These are phyloP conservation scores for Zygosaccharomyces sapae DNA, from an alignment of 1,139 yeast species.

Conservation along the genomic window DNA sequence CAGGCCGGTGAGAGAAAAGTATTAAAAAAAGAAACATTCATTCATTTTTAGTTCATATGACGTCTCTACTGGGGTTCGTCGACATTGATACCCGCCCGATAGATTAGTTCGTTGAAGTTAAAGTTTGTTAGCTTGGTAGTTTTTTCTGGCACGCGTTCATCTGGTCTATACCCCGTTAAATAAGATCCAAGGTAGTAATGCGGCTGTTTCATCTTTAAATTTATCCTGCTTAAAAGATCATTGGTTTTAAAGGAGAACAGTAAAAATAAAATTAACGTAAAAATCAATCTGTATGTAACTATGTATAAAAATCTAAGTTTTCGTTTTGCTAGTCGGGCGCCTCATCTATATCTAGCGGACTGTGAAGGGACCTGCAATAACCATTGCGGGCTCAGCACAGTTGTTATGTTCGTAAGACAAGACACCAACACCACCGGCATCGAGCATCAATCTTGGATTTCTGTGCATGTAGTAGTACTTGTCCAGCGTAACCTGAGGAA, in stretches of 20 bases:
- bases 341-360: neutral
- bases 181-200: neutral
- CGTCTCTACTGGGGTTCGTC: neutral
- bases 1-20: neutral
- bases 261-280: no score
- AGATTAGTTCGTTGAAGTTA: conserved; percentile 13
- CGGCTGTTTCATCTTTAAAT: neutral
- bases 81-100: conserved; percentile 5
- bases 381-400: conserved; percentile 80
- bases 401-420: conserved; percentile 83
- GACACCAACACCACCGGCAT: conserved; percentile 95
- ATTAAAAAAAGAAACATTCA: neutral
- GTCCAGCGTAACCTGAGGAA: conserved; percentile 35
- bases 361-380: conserved; percentile 69
- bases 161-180: neutral
- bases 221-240: no score
- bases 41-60: neutral
- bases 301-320: no score
- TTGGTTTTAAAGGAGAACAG: no score
- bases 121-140: neutral
- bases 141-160: neutral
- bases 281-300: no score
- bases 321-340: no score
- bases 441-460: conserved; percentile 79
- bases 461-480: conserved; percentile 36